Base-by-base conservation (phyloP, 495 filamentous ascomycete genomes). In the Tuber microsphaerosporum region DNA sequence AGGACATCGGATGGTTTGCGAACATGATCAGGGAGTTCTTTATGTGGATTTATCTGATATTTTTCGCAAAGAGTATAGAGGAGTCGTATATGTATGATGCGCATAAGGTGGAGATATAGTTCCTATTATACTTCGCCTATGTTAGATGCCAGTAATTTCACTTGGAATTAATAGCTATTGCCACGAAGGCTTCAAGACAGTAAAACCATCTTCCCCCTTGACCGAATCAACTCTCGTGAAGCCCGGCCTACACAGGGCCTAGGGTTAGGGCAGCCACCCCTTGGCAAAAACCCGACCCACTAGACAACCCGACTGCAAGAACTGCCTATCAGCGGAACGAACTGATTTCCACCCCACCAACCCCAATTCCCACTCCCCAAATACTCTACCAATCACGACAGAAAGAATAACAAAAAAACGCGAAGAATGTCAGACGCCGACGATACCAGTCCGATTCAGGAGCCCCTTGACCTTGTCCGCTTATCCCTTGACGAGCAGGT, bases 401-500 rank as follows among this genome's bases (percentile, higher is more conserved):
- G 70, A 34, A 56, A 20, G 17, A 61, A 48, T 6, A 41, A 41
- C 39, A 37, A 70, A 56, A 41, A 71, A 51, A 46, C 20, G 45
- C 51, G 10, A 70, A 74, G 46, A 68, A 82, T 82, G 81, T 79
- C 80, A 31, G 81, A 82, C 70, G 65, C 48, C 45, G 80, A 82
- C 68, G 76, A 81, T 70, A 75, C 74, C 34, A 81, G 74, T 26
- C 75, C 80, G 46, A 82, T 82, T 56, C 80, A 82, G 14, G 81
- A 82, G 34, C 81, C 81, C 26, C 90, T 99, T 76, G 96, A 98
- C 83, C 89, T 99, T 22, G 95, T 99, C 75, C 92, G 93, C 71
- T 88, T 99, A 70, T 93, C 92, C 76, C 87, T 99, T 22, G 94
- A 97, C 83, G 96, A 99, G 84, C 89, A 94, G 69, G 95, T 99